Base-by-base conservation (phyloP, 2,329 filamentous ascomycete species). In the Pseudogymnoascus sp. region DNA sequence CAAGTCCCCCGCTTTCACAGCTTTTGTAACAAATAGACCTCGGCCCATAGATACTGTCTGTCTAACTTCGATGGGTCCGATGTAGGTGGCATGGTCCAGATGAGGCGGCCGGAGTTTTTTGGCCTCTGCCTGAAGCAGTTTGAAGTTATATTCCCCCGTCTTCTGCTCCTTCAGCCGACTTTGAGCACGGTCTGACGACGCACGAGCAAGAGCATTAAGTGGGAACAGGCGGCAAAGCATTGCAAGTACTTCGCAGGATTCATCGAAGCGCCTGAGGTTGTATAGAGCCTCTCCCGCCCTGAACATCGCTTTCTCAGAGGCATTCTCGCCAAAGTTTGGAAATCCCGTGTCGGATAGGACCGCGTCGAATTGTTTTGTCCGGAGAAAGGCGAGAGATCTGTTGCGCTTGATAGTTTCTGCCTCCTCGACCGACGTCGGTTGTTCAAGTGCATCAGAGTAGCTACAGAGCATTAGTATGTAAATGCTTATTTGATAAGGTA, bases 51-150 rank as follows among this genome's bases (percentile, higher is more conserved):
- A 76, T 1, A 70, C 68, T 0, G 78, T 77, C 7, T 69, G 46
- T 35, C 74, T 77, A 0, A 83, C 67, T 46, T 74, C 70, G 0
- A 82, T 77, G 0, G 76, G 75, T 0, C 70, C 72, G 10, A 73
- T 72, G 65, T 76, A 84, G 1, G 77, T 82, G 0, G 79, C 80
- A 63, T 75, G 78, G 65, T 84, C 81, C 1, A 83, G 68, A 83
- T 0, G 82, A 82, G 80, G 78, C 2, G 77, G 75, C 0, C 67
- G 70, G 13, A 63, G 62, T 19, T 68, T 70, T 1, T 38, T 64
- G 1, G 76, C 74, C 23, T 79, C 72, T 46, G 70, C 66, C 64
- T 85, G 59, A 75, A 77, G 77, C 0, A 53, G 63, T 4, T n/a
- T 66, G 67, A 77, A 82, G 2, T 68, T 44, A 61, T 80, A 82